These are phyloP conservation scores for Yamadazyma akitaensis DNA, from an alignment of 805 yeast species.

Conservation along the genomic window DNA sequence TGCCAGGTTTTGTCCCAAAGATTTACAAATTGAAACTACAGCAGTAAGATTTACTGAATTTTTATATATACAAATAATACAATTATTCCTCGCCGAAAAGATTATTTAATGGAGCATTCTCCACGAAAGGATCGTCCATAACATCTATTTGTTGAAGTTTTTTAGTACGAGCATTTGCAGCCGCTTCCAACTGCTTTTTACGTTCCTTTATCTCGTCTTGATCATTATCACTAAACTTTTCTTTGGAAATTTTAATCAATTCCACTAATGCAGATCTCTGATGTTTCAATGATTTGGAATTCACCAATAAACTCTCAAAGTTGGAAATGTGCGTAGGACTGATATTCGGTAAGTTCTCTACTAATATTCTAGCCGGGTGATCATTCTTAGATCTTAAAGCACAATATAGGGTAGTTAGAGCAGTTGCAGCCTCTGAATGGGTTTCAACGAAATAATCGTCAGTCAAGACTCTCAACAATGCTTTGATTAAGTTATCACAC, in stretches of 20 bases:
- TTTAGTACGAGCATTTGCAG: constrained; percentile 40
- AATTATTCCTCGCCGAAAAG: constrained; percentile 49
- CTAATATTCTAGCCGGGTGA: constrained; percentile 61
- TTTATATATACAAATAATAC: neutral
- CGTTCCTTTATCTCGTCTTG: constrained; percentile 47
- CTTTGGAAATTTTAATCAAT: constrained; percentile 63
- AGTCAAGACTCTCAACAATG: constrained; percentile 62
- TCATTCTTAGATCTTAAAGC: constrained; percentile 66
- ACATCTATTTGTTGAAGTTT: constrained; percentile 49
- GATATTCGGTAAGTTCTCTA: constrained; percentile 52
- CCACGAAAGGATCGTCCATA: constrained; percentile 69
- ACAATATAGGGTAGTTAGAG: constrained; percentile 76
- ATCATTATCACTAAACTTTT: constrained; percentile 24
- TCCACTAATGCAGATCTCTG: constrained; percentile 79
- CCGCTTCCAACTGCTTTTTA: constrained; percentile 53
- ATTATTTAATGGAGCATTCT: constrained; percentile 62
- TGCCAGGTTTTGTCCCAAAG: too few species aligned
- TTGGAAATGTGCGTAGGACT: constrained; percentile 54
- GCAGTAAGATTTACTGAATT: neutral
- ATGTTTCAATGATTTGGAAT: constrained; percentile 68
- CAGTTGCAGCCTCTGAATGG: constrained; percentile 88
- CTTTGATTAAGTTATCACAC: constrained; percentile 63
- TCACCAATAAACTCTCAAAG: constrained; percentile 61
- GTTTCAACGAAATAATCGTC: constrained; percentile 82
- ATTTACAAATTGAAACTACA: too few species aligned